A percentile compares a stretch with the other conserved stretches of the same genome.
These are phyloP conservation scores for Albugo candida DNA, from an alignment of 352 stramenopile genomes.

Conservation along the genomic window DNA sequence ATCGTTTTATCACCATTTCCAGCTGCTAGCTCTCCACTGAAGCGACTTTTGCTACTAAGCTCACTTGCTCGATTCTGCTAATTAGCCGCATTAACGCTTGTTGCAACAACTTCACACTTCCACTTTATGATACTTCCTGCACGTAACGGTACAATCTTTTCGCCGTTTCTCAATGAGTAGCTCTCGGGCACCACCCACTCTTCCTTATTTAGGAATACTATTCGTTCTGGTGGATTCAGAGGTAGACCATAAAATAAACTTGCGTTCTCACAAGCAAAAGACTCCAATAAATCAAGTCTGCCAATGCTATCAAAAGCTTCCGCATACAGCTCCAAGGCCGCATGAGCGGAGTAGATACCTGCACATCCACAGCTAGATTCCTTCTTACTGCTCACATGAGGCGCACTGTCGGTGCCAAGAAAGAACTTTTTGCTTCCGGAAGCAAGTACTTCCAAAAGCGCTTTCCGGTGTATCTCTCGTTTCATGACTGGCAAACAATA, in stretches of 20 bases:
- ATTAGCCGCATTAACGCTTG: too few species aligned
- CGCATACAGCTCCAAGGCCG: conserved; percentile 93
- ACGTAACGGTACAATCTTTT: conserved; percentile 79
- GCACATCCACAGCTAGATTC: conserved; percentile 84
- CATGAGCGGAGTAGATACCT: conserved; percentile 94
- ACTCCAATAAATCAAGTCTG: conserved; percentile 85
- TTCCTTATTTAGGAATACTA: conserved; percentile 52
- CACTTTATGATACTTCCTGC: conserved; percentile 84
- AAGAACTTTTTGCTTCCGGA: conserved; percentile 95
- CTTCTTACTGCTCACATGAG: conserved; percentile 86
- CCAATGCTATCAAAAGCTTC: conserved; percentile 90
- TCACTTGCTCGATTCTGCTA: too few species aligned
- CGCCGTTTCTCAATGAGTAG: conserved; percentile 79
- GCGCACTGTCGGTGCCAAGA: conserved; percentile 94
- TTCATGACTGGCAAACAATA: conserved; percentile 99
- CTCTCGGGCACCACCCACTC: conserved; percentile 80
- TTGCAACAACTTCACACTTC: conserved; percentile 13
- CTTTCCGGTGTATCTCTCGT: conserved; percentile 81
- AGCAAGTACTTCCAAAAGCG: conserved; percentile 79
- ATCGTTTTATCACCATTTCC: too few species aligned
- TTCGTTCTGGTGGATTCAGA: conserved; percentile 73
- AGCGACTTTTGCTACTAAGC: too few species aligned
- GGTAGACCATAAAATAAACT: conserved; percentile 94
- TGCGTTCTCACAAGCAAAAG: conserved; percentile 89
- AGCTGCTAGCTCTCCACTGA: too few species aligned